Base-by-base conservation (phyloP, 2,329 filamentous ascomycete genomes). In the Corinectria fuckeliana region DNA sequence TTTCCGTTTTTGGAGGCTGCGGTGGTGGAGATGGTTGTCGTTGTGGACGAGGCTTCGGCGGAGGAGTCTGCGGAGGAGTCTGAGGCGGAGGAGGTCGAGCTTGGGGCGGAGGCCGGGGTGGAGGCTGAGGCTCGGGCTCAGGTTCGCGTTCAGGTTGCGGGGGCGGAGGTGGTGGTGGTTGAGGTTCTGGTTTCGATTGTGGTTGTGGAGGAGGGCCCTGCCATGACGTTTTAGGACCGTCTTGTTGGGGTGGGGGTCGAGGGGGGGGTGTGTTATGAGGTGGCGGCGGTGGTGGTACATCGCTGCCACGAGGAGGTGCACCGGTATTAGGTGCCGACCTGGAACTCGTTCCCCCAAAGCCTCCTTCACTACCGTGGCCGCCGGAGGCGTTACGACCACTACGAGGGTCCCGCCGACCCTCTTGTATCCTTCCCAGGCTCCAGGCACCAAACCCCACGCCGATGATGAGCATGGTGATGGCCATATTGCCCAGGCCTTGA, bases 361-460 rank as follows among this genome's bases (percentile, higher is more conserved):
- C 72, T 36, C 72, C 70, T 32, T 69, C 63, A 45, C 64, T 65
- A 42, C 55, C 65, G 26, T 63, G 57, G 16, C 64, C 55, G 23
- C 54, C 65, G 25, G 65, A 67, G 36, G 61, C 52, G 34, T 65
- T 66, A 32, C 68, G 54, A 52, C 70, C 61, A 50, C 62, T 61
- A 20, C 66, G 52, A 56, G 64, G 58, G 38, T 59, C 50, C 30
- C 57, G 61, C 34, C 58, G 61, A 41, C 74, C 73, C 16, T 72
- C 72, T 50, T 80, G 77, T 7, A 75, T 76, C 26, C 77, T 71
- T 11, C 77, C 76, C 56, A 77, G 65, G 2, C 88, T 86, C 92
- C 93, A 97, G 3, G 91, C 91, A 8, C 86, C 88, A 25, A 95
- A 78, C 5, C 88, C 92, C 23, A 96, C 88, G 5, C 86, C 87